Evolutionary conservation across 495 filamentous ascomycete genomes (phyloP).

Genomic region (Aspergillus nidulans): DNA sequence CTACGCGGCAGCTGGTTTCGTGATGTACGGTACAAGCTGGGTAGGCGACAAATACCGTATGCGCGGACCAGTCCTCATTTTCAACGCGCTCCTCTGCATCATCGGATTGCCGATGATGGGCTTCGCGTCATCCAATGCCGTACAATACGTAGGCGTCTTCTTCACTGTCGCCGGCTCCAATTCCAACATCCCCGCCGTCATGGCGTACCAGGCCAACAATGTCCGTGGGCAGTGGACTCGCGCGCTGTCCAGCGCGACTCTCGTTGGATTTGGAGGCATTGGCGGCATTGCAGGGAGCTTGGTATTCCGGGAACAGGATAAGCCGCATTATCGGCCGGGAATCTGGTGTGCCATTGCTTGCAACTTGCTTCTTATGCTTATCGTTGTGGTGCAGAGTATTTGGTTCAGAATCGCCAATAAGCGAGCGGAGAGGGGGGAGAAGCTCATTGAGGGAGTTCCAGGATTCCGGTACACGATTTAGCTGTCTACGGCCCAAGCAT

Average conservation of each 20-base stretch:
- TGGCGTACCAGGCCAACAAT: conserved; percentile 66
- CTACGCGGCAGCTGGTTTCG: conserved; percentile 54
- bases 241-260: conserved; percentile 53
- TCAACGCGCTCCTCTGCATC: conserved; percentile 49
- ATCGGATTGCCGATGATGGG: conserved; percentile 52
- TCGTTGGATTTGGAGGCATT: conserved; percentile 52
- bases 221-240: conserved; percentile 65
- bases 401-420: conserved; percentile 35
- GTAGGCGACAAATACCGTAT: conserved; percentile 53
- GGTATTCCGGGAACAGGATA: conserved; percentile 55
- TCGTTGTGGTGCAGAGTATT: conserved; percentile 26
- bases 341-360: conserved; percentile 47
- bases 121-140: conserved; percentile 44
- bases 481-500: not conserved
- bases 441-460: conserved; percentile 32
- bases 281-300: conserved; percentile 56
- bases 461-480: conserved; percentile 39
- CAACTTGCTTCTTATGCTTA: conserved; percentile 40
- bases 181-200: conserved; percentile 52
- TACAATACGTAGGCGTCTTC: conserved; percentile 63
- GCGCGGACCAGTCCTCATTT: conserved; percentile 53
- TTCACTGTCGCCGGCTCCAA: conserved; percentile 56
- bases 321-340: conserved; percentile 53
- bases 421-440: conserved; percentile 34
- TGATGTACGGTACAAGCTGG: conserved; percentile 53